Evolutionary conservation across 768 basidiomycete genomes (phyloP).

Genomic region (Psilocybe tampanensis): DNA sequence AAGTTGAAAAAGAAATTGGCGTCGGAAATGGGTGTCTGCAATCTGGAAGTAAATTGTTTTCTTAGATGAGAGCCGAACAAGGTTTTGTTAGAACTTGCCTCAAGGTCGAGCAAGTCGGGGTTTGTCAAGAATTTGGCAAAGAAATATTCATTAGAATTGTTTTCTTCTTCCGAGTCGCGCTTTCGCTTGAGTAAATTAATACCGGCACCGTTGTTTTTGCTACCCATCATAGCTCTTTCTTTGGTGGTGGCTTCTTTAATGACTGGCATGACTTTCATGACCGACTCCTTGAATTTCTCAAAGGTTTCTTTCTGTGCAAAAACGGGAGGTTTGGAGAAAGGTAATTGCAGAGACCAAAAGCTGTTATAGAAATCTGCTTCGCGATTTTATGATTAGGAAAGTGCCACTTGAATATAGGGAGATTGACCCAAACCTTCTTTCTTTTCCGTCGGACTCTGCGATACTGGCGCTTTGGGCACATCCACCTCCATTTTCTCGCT

Average conservation of each 20-base stretch:
- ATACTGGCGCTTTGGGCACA: conserved; percentile 39
- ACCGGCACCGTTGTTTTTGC: conserved; percentile 49
- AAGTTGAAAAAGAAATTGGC: conserved; percentile 87
- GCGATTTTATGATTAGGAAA: neutral
- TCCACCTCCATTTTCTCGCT: conserved; percentile 69
- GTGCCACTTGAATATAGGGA: no score
- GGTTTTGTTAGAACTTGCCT: conserved; percentile 49
- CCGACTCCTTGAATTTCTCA: conserved; percentile 65
- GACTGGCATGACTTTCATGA: conserved; percentile 73
- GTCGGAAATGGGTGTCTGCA: conserved; percentile 90
- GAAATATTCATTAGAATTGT: conserved; percentile 73
- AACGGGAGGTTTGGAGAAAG: conserved; percentile 78
- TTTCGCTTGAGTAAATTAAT: conserved; percentile 59
- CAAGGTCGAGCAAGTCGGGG: conserved; percentile 83
- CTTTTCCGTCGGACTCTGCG: conserved; percentile 39
- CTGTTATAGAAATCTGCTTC: conserved; percentile 75
- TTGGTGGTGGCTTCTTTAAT: conserved; percentile 88
- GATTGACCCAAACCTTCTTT: conserved; percentile 53
- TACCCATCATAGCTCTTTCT: conserved; percentile 86
- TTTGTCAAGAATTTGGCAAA: conserved; percentile 94
- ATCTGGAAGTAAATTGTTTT: conserved; percentile 49
- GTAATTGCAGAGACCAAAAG: conserved; percentile 88
- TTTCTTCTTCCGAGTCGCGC: conserved; percentile 63
- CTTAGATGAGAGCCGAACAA: neutral
- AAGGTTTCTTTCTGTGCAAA: conserved; percentile 64